Percentiles rank a stretch among this genome's conserved stretches.
Evolutionary conservation across 177 flowering plant species (phyloP).

Genomic region (Tripterygium wilfordii): DNA sequence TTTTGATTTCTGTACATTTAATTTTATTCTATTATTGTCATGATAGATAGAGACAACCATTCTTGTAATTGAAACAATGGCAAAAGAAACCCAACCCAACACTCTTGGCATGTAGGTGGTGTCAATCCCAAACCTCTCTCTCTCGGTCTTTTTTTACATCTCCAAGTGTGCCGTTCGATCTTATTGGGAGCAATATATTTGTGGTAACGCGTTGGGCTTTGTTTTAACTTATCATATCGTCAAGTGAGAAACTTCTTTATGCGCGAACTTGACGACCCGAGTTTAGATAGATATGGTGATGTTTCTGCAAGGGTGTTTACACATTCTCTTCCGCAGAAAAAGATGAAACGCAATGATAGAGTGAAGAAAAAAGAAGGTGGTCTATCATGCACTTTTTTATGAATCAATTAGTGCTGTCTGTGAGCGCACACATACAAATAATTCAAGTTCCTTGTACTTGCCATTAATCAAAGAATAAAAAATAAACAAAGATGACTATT

Average conservation of each 20-base stretch:
- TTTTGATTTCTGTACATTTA: background rate
- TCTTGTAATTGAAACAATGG: slow-evolving; percentile 18
- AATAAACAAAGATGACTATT: no score
- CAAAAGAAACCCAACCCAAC: slow-evolving; percentile 1
- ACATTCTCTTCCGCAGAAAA: slow-evolving; percentile 8
- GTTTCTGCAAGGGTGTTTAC: background rate
- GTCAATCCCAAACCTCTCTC: background rate
- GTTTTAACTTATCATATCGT: no score
- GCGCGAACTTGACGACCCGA: no score
- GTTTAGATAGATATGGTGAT: no score
- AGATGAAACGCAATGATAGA: slow-evolving; percentile 5
- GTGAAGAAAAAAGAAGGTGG: slow-evolving; percentile 8
- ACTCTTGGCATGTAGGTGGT: background rate
- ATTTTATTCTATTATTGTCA: slow-evolving; percentile 13
- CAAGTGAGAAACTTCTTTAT: no score
- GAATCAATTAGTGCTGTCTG: background rate
- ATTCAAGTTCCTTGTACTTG: background rate
- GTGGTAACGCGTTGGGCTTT: no score
- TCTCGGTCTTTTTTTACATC: no score
- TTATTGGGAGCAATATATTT: no score
- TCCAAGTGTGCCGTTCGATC: no score
- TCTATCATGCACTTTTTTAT: slow-evolving; percentile 11
- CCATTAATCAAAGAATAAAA: background rate
- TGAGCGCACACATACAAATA: no score
- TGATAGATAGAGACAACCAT: slow-evolving; percentile 7